Base-by-base conservation (phyloP, 345 rosid genomes). In the Trapa incisa region DNA sequence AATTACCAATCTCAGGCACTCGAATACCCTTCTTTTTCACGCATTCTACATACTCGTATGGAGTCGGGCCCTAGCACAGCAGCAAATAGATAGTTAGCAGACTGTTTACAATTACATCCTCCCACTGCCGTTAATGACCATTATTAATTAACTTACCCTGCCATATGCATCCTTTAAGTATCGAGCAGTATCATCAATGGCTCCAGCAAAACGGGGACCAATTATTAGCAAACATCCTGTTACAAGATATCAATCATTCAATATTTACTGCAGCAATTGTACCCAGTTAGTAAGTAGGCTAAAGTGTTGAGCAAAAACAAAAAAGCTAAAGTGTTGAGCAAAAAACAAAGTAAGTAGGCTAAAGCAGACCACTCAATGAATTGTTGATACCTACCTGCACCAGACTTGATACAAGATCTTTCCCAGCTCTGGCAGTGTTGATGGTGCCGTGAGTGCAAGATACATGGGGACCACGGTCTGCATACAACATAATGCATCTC, bases 1-100 rank as follows among this genome's bases (percentile, higher is more conserved):
- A 22, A 79, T 93, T 97, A 37, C 98, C 98, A 70, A 93, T 88
- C 64, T 97, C 97, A 39, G 98, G 98, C 71, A 93, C 98, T 29
- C 98, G 96, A 41, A 93, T 91, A 64, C 97, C 98, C 77, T 90
- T 90, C 91, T 93, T 93, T 81, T 93, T 93, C 98, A 93, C 91
- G 72, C 83, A 42, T 76, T 93, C 98, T 17, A 90, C 98, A 47
- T 90, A 93, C 75, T 93, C 98, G 41, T 93, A 90, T 38, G 98
- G 84, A 54, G 98, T 80, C 60, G 91, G 91, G 72, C 79, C 78
- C 98, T 93, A 83, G 54, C 73, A 72, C 37, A 67, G 66, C 62
- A 41, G 37, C 71, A 64, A 16, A 61, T 66, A 39, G 65, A 37
- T 13, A 47, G 53, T 58, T 67, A 14, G 54, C 58, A 39, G 36